A percentile compares a stretch with the other conserved stretches of the same genome.
Evolutionary conservation across 2,329 filamentous ascomycete genomes (phyloP).

Genomic region (Penicillium sp.): DNA sequence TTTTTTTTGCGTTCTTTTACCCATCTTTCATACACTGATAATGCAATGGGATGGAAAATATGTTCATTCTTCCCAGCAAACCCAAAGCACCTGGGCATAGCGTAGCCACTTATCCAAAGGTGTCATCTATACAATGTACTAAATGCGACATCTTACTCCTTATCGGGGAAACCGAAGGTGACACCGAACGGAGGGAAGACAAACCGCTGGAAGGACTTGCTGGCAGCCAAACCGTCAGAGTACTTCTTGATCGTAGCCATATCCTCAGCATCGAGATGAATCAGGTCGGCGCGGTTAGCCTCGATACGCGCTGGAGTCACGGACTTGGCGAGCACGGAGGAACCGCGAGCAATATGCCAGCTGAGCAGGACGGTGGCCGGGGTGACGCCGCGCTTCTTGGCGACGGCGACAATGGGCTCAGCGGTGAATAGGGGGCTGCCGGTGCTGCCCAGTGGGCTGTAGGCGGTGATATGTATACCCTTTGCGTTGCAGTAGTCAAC

Average conservation of each 20-base stretch:
- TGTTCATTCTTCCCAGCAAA: constrained; percentile 4
- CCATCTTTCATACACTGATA: background rate
- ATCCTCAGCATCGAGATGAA: constrained; percentile 38
- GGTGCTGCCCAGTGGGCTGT: constrained; percentile 44
- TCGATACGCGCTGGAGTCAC: constrained; percentile 41
- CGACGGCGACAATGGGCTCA: constrained; percentile 40
- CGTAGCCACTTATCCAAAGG: background rate
- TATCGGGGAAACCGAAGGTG: constrained; percentile 69
- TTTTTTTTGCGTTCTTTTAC: too few species aligned
- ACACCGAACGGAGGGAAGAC: constrained; percentile 66
- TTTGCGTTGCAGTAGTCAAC: constrained; percentile 49
- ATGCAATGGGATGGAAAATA: constrained; percentile 5
- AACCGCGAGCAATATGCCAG: constrained; percentile 42
- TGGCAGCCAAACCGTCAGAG: constrained; percentile 31
- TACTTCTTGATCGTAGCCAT: constrained; percentile 38
- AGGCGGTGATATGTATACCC: constrained; percentile 52
- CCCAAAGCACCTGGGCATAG: background rate
- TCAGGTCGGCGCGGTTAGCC: constrained; percentile 36
- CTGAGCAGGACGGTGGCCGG: constrained; percentile 42
- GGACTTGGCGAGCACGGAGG: constrained; percentile 42
- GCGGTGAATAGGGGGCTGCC: constrained; percentile 43
- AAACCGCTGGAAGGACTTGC: constrained; percentile 43
- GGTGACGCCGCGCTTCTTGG: constrained; percentile 37
- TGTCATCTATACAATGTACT: constrained; percentile 3
- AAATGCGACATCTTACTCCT: constrained; percentile 31